These are phyloP conservation scores for Tolypocladium nubicola DNA, from an alignment of 2,329 filamentous ascomycete genomes.

Conservation along the genomic window DNA sequence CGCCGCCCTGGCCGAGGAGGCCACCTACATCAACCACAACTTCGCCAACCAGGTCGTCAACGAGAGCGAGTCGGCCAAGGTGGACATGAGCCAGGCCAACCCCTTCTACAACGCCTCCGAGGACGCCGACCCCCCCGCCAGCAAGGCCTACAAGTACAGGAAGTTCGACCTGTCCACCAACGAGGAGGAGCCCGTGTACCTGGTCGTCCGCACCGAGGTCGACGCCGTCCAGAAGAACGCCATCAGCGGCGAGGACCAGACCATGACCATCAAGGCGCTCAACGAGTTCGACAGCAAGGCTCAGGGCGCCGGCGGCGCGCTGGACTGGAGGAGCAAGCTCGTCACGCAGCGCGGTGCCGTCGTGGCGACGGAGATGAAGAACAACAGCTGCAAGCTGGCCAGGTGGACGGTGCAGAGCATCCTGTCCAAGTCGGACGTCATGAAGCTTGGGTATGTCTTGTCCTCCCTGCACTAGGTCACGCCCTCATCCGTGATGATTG, in stretches of 20 bases:
- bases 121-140: conserved; percentile 86
- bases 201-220: conserved; percentile 89
- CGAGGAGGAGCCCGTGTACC: conserved; percentile 85
- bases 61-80: conserved; percentile 69
- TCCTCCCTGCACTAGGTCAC: not conserved
- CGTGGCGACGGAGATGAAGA: conserved; percentile 99
- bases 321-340: conserved; percentile 96
- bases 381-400: conserved; percentile 98
- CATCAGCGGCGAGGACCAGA: conserved; percentile 84
- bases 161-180: conserved; percentile 92
- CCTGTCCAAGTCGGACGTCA: conserved; percentile 90
- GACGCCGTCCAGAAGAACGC: conserved; percentile 95
- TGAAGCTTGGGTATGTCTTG: conserved; percentile 81
- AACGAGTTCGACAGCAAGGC: conserved; percentile 99
- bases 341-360: conserved; percentile 92
- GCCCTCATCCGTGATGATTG: not conserved
- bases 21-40: conserved; percentile 99
- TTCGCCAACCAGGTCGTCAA: conserved; percentile 92
- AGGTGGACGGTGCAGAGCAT: conserved; percentile 97
- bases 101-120: conserved; percentile 95
- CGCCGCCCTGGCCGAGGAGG: conserved; percentile 85
- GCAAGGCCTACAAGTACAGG: conserved; percentile 97
- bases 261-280: conserved; percentile 84
- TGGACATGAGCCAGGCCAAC: conserved; percentile 79
- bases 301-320: conserved; percentile 83